A percentile compares a stretch with the other conserved stretches of the same genome.
These are phyloP conservation scores for Leccinum fallax DNA, from an alignment of 1,284 basidiomycete species.

Conservation along the genomic window DNA sequence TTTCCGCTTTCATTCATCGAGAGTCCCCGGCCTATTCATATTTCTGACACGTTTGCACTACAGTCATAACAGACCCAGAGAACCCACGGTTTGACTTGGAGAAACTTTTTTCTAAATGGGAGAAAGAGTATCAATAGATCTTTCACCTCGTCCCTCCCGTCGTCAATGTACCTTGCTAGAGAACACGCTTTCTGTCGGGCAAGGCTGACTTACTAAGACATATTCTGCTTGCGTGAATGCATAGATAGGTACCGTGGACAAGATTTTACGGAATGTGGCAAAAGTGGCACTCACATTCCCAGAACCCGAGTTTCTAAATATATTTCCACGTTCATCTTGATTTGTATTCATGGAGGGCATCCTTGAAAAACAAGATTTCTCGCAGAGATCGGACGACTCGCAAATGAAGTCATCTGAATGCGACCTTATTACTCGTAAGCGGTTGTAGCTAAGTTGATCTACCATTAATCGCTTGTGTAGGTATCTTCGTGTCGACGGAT, in stretches of 20 bases:
- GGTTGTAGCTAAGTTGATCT: neutral
- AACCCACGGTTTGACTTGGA: slow-evolving; percentile 97
- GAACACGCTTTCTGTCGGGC: slow-evolving; percentile 15
- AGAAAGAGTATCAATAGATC: slow-evolving; percentile 56
- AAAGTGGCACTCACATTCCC: neutral
- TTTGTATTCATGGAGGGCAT: neutral
- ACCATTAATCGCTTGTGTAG: neutral
- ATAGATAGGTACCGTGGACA: slow-evolving; percentile 15
- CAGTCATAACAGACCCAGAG: slow-evolving; percentile 92
- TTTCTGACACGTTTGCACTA: slow-evolving; percentile 21
- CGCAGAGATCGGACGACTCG: neutral
- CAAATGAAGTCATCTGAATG: neutral
- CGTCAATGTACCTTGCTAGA: slow-evolving; percentile 35
- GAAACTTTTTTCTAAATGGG: slow-evolving; percentile 82
- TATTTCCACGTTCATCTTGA: neutral
- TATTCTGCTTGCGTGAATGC: slow-evolving; percentile 3
- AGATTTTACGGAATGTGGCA: slow-evolving; percentile 2
- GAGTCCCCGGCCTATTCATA: neutral
- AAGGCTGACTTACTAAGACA: slow-evolving; percentile 14
- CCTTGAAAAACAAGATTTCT: neutral
- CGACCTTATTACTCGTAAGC: neutral
- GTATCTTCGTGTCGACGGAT: neutral
- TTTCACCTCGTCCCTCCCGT: slow-evolving; percentile 11
- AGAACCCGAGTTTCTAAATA: neutral
- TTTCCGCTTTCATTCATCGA: neutral